These are phyloP conservation scores for Saitozyma sp. DNA, from an alignment of 768 basidiomycete genomes.

Conservation along the genomic window DNA sequence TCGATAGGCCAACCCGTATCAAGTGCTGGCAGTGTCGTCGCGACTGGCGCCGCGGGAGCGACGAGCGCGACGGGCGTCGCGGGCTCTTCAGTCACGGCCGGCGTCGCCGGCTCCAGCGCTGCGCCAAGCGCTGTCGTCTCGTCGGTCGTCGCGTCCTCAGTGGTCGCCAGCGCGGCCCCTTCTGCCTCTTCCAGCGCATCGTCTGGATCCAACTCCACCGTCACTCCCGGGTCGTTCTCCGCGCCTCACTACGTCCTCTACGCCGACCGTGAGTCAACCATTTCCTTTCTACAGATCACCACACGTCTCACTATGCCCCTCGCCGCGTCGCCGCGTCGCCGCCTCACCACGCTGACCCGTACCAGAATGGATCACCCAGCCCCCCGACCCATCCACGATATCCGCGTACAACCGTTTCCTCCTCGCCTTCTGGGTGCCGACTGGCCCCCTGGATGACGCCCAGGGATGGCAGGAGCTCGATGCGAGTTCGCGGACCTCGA, in stretches of 20 bases:
- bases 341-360: not conserved
- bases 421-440: conserved; percentile 27
- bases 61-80: too few relatives aligned
- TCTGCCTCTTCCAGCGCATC: too few relatives aligned
- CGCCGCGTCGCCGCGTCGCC: not conserved
- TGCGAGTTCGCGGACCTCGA: conserved; percentile 55
- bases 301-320: too few relatives aligned
- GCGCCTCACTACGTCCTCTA: conserved; percentile 46
- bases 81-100: too few relatives aligned
- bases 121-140: too few relatives aligned
- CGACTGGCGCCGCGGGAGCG: too few relatives aligned
- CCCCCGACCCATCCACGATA: conserved; percentile 8
- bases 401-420: conserved; percentile 24
- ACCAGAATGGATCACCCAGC: conserved; percentile 23
- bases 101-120: too few relatives aligned
- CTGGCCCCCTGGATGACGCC: conserved; percentile 5
- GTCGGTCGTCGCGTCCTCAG: too few relatives aligned
- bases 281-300: not conserved
- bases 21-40: too few relatives aligned
- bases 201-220: not conserved
- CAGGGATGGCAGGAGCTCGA: conserved; percentile 46
- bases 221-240: not conserved
- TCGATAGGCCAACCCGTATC: too few relatives aligned
- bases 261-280: conserved; percentile 28
- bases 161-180: too few relatives aligned